Evolutionary conservation across 2,329 filamentous ascomycete genomes (phyloP).

Genomic region (Endoconidiophora polonica): DNA sequence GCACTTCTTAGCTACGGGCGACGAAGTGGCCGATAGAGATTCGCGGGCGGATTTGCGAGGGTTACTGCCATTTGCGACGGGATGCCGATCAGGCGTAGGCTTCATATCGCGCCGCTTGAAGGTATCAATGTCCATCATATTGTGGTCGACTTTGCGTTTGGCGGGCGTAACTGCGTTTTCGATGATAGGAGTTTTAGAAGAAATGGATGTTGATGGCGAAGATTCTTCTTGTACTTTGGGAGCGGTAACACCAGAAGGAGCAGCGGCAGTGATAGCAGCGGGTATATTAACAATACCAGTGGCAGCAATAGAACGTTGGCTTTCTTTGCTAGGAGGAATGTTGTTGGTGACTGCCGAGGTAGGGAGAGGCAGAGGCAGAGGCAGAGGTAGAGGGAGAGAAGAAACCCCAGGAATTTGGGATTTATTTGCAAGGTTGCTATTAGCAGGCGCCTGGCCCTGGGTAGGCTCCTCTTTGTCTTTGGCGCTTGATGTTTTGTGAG

Average conservation of each 20-base stretch:
- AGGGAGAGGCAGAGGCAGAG: background rate
- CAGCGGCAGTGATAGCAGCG: background rate
- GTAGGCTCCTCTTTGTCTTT: too few relatives aligned
- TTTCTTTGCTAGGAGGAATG: background rate
- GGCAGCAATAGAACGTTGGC: background rate
- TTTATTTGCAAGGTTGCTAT: background rate
- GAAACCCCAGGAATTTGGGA: background rate
- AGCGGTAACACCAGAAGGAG: background rate
- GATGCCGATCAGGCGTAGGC: conserved; percentile 4
- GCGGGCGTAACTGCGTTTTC: conserved; percentile 24
- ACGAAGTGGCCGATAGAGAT: background rate
- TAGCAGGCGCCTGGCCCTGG: too few relatives aligned
- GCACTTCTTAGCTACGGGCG: conserved; percentile 25
- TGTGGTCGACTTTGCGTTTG: conserved; percentile 32
- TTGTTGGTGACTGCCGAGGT: background rate
- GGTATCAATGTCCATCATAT: conserved; percentile 15
- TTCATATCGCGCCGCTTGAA: conserved; percentile 9
- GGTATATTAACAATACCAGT: background rate
- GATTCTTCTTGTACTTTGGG: background rate
- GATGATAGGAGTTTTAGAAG: conserved; percentile 5
- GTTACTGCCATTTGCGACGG: background rate
- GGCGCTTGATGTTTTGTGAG: too few relatives aligned
- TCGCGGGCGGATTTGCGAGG: conserved; percentile 10
- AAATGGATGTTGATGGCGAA: background rate
- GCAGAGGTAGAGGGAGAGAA: background rate